Base-by-base conservation (phyloP, 371 early-diverging fungal species). In the Edhazardia aedis region DNA sequence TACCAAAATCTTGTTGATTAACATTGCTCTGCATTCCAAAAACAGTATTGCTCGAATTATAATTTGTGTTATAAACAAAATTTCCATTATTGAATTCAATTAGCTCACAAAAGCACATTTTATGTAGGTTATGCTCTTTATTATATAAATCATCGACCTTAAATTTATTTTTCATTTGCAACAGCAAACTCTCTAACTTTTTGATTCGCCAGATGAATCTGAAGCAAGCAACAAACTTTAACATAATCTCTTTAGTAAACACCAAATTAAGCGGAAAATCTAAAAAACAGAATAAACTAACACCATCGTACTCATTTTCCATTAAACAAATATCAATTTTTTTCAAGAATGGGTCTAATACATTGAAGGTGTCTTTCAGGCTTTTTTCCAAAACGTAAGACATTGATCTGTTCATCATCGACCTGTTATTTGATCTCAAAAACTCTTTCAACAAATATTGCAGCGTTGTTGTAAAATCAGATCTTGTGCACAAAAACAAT, bases 181-280 rank as follows among this genome's bases (percentile, higher is more conserved):
- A 27, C 19, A 58, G 23, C 23, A 60, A 37, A 38, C 54, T 26
- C 29, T 63, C 62, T 1, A 63, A 42, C 27, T 39, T 39, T 51
- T 67, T 63, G 1, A 66, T n/a, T 30, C 58, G 59, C 64, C 62
- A 70, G 11, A 70, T 42, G 47, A 66, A 61, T 49, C 63, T 59
- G 53, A 67, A 70, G 16, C 59, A 56, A 2, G 29, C 23, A 11
- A 44, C 42, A 23, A 70, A 50, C 38, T 55, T 61, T 9, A 56
- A 19, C 14, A 51, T 38, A 19, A 59, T 42, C 22, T 53, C 58
- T 27, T 57, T 59, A 4, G 53, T 44, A 14, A 63, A 12, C 7
- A 64, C 4, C n/a, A 47, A 16, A 22, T 25, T 58, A 29, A 61
- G 37, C 6, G 60, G 63, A 45, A 54, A 53, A 23, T 40, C 26